Evolutionary conservation across 2,329 filamentous ascomycete species (phyloP), one percentile per base, ranked within the genome.

Genomic region (Pseudogymnoascus sp.): DNA sequence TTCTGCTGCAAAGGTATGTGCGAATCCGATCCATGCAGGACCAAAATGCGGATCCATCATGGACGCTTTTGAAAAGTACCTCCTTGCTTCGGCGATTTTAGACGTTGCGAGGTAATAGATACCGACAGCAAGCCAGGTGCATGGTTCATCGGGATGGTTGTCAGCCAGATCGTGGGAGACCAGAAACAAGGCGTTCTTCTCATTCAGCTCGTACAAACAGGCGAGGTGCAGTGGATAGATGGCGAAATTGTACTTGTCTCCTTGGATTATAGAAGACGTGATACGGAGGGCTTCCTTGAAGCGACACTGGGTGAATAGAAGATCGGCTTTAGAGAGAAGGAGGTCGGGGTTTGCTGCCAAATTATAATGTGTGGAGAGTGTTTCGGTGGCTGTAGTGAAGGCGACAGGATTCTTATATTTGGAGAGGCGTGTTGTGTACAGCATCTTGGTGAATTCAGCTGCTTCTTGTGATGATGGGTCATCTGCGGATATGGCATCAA

Each of bases 1-100:
- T 73, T 99, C 94, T 9, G 91, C 92, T 1, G 94, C 94, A 72
- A 99, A 99, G 0, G 94, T 99, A 73, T 99, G 95, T 1, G 94
- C 94, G 71, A 99, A 99, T 1, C 95, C 94, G 65, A 99, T 97
- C 94, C 94, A 99, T 2, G 94, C 94, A 1, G 94, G 90, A 0
- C 93, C 93, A 69, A 96, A 99, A 75, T 97, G 93, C 6, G 93
- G 90, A 70, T 99, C 92, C 87, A 99, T 93, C 79, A 97, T 89
- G 66, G 90, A 96, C 4, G 95, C 90, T 75, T 99, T 99, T 70
- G 90, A 96, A 74, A 99, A 99, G 78, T 94, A 99, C 38, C 93
- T 86, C 9, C 94, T 86, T 8, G 95, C 92, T 75, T 99, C 94
- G 3, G 94, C 89, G 62, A 99, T 91, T 69, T 91, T 92, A 67